phyloP scores from a whole-genome alignment of 2,329 filamentous ascomycete genomes.

The Penicillium sp. region DNA sequence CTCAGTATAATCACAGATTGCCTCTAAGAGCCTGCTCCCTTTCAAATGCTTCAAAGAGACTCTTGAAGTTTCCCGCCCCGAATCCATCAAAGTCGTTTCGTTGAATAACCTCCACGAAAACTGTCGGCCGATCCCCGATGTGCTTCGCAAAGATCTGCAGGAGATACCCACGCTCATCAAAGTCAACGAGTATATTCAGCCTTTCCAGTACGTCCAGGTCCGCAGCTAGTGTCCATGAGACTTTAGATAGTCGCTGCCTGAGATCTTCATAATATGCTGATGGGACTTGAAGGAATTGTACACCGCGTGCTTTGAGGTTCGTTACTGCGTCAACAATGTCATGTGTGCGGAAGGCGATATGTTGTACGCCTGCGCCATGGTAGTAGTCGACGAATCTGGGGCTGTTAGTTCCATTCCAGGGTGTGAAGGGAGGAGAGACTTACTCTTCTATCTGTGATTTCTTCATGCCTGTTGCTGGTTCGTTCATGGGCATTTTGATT shows the following conservation, averaged over 20 bases:
- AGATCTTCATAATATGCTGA: constrained; percentile 77
- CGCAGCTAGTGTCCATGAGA: constrained; percentile 61
- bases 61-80: constrained; percentile 90
- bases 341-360: constrained; percentile 77
- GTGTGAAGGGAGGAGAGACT: constrained; percentile 1
- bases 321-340: constrained; percentile 73
- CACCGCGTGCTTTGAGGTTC: constrained; percentile 71
- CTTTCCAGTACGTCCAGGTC: constrained; percentile 71
- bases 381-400: constrained; percentile 68
- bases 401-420: background rate
- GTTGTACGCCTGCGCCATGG: constrained; percentile 79
- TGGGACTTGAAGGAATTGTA: constrained; percentile 84
- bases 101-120: constrained; percentile 93
- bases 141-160: constrained; percentile 73
- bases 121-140: constrained; percentile 85
- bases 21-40: constrained; percentile 79
- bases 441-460: constrained; percentile 89
- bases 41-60: constrained; percentile 88
- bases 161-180: constrained; percentile 84
- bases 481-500: constrained; percentile 97
- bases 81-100: constrained; percentile 84
- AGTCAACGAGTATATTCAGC: constrained; percentile 84
- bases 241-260: constrained; percentile 62
- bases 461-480: constrained; percentile 80
- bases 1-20: constrained; percentile 48